Conservation (phyloP, 768 basidiomycete species). For the Sporobolomyces roseus region DNA sequence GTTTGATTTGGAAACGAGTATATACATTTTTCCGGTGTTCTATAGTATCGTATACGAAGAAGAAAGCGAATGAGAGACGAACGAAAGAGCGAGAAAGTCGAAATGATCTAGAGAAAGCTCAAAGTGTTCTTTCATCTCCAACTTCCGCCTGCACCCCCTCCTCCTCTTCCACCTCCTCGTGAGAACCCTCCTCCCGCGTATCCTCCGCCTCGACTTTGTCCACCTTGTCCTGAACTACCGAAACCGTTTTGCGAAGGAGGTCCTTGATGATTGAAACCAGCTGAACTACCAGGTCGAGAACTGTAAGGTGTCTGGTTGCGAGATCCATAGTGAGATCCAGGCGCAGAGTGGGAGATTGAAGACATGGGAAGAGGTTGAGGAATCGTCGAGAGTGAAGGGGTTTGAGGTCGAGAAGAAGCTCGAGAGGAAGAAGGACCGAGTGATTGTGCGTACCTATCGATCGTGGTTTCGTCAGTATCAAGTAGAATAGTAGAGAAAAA, state of each 20-base stretch:
- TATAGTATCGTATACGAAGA: no score
- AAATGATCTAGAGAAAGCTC: no score
- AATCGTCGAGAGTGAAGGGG: conserved; percentile 12
- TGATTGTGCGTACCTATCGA: conserved; percentile 8
- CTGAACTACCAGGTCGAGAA: not conserved
- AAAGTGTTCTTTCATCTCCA: no score
- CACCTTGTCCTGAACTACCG: not conserved
- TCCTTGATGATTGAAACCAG: not conserved
- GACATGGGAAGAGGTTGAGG: not conserved
- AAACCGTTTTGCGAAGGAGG: not conserved
- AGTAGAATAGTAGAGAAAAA: not conserved
- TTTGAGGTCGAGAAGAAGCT: conserved; percentile 16
- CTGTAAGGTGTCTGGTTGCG: conserved; percentile 9
- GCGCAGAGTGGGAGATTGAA: conserved; percentile 1
- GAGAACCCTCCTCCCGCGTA: not conserved
- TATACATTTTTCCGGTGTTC: no score
- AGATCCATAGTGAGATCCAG: conserved; percentile 1
- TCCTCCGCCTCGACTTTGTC: not conserved
- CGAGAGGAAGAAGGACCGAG: conserved; percentile 13
- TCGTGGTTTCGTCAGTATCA: no score
- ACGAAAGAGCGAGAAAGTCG: no score
- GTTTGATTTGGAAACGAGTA: no score
- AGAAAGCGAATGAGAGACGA: no score
- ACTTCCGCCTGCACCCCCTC: no score
- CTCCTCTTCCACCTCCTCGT: not conserved